Base-by-base conservation (phyloP, 371 early-diverging fungal genomes). In the Mortierella sp. region DNA sequence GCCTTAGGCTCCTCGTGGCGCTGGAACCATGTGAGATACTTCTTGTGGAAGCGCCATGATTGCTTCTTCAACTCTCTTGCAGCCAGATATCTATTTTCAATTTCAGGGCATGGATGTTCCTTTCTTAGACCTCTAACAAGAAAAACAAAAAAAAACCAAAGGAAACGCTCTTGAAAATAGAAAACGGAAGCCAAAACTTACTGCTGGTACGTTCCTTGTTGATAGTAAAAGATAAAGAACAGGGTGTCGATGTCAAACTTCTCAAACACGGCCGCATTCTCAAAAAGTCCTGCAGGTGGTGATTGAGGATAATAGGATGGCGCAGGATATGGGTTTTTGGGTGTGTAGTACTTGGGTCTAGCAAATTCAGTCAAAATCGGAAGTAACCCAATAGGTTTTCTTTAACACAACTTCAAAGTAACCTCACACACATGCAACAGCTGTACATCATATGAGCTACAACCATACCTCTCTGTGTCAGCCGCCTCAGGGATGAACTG, bases 1-100 rank as follows among this genome's bases (percentile, higher is more conserved):
- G 90, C 86, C 72, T 91, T 93, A 23, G 99, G 99, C 81, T 99
- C 99, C 70, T 98, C 97, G 70, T 95, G 95, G 23, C 99, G 92
- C 78, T 99, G 99, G 86, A 99, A 99, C 99, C 99, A 99, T 24
- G 98, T 98, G 64, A 90, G 82, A 69, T 98, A 99, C 83, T 98
- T 97, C 81, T 97, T 98, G 83, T 99, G 99, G 81, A 97, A 99
- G 56, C 99, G 88, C 99, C 99, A 99, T 17, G 94, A 94, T 73
- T 97, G 97, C 70, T 94, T 91, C 81, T 99, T 99, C 58, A 99
- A 82, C 78, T 98, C 98, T 54, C 92, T 87, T 17, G 99, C 99
- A 15, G 99, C 99, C 54, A 98, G 84, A 75, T 94, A 94, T 61
- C 94, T 93, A 66, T 26, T 9, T 26, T 9, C 52, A 19, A 49